Percentiles rank a stretch among this genome's conserved stretches.
phyloP scores from a whole-genome alignment of 305 asterid species.

The Stenogyne calaminthoides region DNA sequence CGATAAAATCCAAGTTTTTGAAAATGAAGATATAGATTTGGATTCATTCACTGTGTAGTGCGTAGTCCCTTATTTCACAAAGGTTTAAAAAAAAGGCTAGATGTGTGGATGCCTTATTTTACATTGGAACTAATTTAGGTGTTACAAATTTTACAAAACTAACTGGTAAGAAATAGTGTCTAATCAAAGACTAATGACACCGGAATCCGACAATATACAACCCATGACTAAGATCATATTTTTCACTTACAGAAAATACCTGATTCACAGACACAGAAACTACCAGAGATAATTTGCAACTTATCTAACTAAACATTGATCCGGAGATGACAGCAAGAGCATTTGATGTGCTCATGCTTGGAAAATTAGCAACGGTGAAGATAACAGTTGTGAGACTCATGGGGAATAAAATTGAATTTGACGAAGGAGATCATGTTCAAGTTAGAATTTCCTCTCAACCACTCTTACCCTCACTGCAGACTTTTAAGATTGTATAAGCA shows the following conservation, averaged over 20 bases:
- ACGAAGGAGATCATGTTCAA: background rate
- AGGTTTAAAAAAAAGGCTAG: background rate
- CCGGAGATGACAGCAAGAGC: background rate
- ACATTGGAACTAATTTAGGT: background rate
- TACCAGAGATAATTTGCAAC: slow-evolving; percentile 3
- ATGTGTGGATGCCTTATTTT: background rate
- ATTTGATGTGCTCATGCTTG: background rate
- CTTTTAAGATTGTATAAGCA: background rate
- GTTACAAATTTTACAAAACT: background rate
- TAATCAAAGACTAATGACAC: background rate
- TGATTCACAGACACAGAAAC: background rate
- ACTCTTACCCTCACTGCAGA: background rate
- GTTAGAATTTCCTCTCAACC: background rate
- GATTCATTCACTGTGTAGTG: background rate
- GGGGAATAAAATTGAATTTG: slow-evolving; percentile 8
- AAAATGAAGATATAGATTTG: background rate
- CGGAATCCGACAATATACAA: background rate
- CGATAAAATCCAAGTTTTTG: background rate
- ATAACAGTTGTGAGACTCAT: background rate
- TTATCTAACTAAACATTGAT: slow-evolving; percentile 1
- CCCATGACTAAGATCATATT: background rate
- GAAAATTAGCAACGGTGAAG: background rate
- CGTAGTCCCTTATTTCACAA: background rate
- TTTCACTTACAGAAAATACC: background rate
- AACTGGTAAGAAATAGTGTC: background rate